Evolutionary conservation across 208 protist genomes (phyloP), one percentile per base, ranked within the genome.

Genomic region (Leishmania tarentolae): DNA sequence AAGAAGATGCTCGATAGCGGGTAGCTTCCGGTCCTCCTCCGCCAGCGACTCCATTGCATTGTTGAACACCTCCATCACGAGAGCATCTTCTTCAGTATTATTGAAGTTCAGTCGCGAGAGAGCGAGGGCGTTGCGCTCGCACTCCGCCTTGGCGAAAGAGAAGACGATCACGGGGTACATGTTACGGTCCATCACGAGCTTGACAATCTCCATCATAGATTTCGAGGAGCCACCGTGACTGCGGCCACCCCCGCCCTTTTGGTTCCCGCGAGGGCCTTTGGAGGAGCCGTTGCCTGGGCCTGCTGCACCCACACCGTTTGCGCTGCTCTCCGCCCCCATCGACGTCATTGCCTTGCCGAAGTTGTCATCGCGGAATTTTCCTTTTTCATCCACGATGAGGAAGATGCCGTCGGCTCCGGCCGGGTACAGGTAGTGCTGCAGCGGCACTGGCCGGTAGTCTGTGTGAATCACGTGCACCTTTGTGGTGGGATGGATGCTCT

Each of bases 381-480:
- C 88, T 75, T 98, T 95, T 77, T 99, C 98, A 81, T 99, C 98
- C 31, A 99, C 93, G 56, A 99, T 98, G 47, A 99, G 94, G 80
- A 99, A 98, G 53, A 99, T 97, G 50, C 98, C 98, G 66, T 99
- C 97, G 0, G 98, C 98, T 4, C 99, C 99, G 5, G 95, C 85
- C 5, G 99, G 99, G 79, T 99, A 99, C 37, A 99, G 87, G 87
- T 99, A 99, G 84, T 99, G 99, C 93, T 99, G 98, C 21, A 99
- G 94, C 24, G 99, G 99, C 21, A 99, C 99, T 28, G 99, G 99
- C 44, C 99, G 94, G 85, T 99, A 99, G 78, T 99, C 98, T 11
- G 99, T 99, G 91, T 99, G 99, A 37, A 99, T 98, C 21, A 99
- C 99, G 84, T 99, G 98, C 78, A 99, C 99, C 74, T 99, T 98